Conservation (phyloP, 2,329 filamentous ascomycete species). For the Fusarium buxicola region DNA sequence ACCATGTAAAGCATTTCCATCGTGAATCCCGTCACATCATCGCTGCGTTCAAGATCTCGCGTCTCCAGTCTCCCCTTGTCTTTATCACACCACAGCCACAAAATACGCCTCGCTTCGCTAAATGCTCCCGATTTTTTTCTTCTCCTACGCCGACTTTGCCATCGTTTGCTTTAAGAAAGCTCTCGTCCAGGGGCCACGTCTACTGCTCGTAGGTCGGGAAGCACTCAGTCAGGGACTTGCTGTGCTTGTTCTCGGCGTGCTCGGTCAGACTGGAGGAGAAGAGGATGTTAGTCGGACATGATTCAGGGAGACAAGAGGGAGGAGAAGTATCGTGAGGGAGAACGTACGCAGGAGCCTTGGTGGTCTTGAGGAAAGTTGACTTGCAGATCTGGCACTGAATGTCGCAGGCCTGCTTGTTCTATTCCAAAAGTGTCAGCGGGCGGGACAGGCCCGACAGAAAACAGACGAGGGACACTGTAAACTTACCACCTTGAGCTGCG, state of each 20-base stretch:
- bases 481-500: constrained; percentile 75
- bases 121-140: constrained; percentile 24
- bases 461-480: not conserved
- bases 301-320: not conserved
- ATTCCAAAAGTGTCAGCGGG: constrained; percentile 31
- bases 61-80: constrained; percentile 6
- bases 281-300: constrained; percentile 21
- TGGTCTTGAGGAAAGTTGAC: constrained; percentile 82
- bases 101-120: constrained; percentile 39
- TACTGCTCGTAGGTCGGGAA: constrained; percentile 66
- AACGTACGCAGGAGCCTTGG: constrained; percentile 75
- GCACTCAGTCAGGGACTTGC: constrained; percentile 76
- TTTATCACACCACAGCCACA: constrained; percentile 31
- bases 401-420: constrained; percentile 80
- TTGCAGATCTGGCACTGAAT: constrained; percentile 84
- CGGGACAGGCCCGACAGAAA: not conserved
- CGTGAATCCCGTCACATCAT: constrained; percentile 32
- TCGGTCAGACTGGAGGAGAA: constrained; percentile 66
- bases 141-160: constrained; percentile 14
- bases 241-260: constrained; percentile 82
- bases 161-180: not conserved
- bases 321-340: constrained; percentile 2
- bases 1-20: constrained; percentile 35
- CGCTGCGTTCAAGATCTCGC: constrained; percentile 1
- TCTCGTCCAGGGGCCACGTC: not conserved